Conservation (phyloP, 352 stramenopile species). For the Globisporangium radiosum region DNA sequence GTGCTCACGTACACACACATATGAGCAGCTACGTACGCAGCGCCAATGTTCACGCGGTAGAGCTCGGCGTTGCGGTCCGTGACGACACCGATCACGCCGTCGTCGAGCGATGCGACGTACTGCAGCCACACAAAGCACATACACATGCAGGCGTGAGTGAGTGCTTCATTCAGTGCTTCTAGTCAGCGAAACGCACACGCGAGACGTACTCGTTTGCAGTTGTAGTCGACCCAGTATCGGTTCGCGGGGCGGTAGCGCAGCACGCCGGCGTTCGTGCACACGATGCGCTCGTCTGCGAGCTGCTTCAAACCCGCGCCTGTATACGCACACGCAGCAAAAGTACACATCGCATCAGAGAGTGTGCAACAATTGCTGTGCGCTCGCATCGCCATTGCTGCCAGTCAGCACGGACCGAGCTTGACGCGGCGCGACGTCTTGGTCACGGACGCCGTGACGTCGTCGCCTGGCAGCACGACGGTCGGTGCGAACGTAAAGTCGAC, state of each 20-base stretch:
- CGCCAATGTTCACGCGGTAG: conserved; percentile 94
- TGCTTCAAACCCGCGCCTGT: conserved; percentile 60
- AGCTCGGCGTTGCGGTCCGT: conserved; percentile 91
- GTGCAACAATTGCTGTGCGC: background rate
- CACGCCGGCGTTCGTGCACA: conserved; percentile 79
- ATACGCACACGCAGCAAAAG: conserved; percentile 6
- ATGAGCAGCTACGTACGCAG: conserved; percentile 50
- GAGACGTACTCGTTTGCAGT: conserved; percentile 69
- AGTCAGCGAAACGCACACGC: background rate
- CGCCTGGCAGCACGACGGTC: conserved; percentile 60
- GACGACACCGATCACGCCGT: conserved; percentile 93
- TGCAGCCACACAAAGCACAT: conserved; percentile 14
- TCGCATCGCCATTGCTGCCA: too few relatives aligned
- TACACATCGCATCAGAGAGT: background rate
- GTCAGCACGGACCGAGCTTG: conserved; percentile 41
- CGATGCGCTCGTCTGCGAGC: conserved; percentile 43
- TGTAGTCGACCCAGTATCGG: conserved; percentile 87
- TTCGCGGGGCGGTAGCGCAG: conserved; percentile 83
- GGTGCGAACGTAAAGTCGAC: conserved; percentile 79
- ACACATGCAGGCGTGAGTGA: conserved; percentile 4
- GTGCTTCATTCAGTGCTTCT: too few relatives aligned
- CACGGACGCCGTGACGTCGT: conserved; percentile 73
- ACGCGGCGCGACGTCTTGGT: conserved; percentile 66
- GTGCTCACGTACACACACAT: background rate
- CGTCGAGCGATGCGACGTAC: conserved; percentile 75